Conservation (phyloP, 2,329 filamentous ascomycete species). For the Cordyceps tenuipes region DNA sequence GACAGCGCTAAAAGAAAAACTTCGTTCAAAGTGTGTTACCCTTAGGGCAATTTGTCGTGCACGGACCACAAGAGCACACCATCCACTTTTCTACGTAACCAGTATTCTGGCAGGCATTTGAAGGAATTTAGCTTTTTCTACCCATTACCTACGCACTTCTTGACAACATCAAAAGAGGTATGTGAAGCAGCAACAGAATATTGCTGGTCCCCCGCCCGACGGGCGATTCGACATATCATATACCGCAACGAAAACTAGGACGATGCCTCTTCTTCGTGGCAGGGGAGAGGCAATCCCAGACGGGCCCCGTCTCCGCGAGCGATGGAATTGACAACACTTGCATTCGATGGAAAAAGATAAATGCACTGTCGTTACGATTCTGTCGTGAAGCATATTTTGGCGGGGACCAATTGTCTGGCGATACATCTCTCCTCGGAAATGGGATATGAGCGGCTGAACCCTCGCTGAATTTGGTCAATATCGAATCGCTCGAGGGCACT, state of each 20-base stretch:
- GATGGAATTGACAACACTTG: not conserved
- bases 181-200: constrained; percentile 24
- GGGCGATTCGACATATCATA: constrained; percentile 22
- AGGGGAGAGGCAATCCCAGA: constrained; percentile 52
- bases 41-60: constrained; percentile 38
- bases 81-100: constrained; percentile 15
- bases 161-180: constrained; percentile 33
- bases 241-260: constrained; percentile 22
- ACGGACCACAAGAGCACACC: constrained; percentile 35
- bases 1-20: not conserved
- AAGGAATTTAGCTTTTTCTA: constrained; percentile 7
- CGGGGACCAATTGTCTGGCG: constrained; percentile 25
- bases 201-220: constrained; percentile 15
- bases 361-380: not conserved
- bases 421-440: constrained; percentile 57
- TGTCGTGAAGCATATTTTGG: not conserved
- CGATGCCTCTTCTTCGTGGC: constrained; percentile 43
- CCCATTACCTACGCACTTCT: constrained; percentile 9
- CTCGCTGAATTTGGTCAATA: constrained; percentile 35
- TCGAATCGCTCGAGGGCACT: constrained; percentile 51
- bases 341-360: not conserved
- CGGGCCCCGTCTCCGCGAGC: constrained; percentile 15
- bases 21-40: constrained; percentile 12
- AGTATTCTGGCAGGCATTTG: not conserved
- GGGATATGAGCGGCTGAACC: constrained; percentile 58